Evolutionary conservation across 106 monocot genomes (phyloP).

Genomic region (Acorus gramineus): DNA sequence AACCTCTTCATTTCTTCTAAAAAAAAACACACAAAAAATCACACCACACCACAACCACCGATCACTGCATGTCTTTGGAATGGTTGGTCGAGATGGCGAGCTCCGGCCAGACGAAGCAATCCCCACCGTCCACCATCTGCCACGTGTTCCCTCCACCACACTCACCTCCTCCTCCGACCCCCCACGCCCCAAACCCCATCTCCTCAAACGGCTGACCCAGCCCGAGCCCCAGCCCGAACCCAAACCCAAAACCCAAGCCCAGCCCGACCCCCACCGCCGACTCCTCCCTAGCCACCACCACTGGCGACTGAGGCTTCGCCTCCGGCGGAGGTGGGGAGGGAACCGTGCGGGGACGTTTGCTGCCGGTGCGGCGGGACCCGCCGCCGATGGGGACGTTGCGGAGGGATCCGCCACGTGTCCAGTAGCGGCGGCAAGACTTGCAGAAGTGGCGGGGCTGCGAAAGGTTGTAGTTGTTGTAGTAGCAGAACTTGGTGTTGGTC

Average conservation of each 20-base stretch:
- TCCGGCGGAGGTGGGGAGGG: neutral
- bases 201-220: slow-evolving; percentile 1
- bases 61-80: no score
- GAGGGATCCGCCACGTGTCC: slow-evolving; percentile 80
- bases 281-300: slow-evolving; percentile 13
- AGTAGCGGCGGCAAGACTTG: slow-evolving; percentile 79
- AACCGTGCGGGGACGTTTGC: slow-evolving; percentile 8
- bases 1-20: no score
- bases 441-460: slow-evolving; percentile 86
- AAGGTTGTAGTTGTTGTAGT: slow-evolving; percentile 54
- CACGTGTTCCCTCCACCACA: no score
- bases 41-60: no score
- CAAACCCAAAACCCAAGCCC: slow-evolving; percentile 10
- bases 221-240: slow-evolving; percentile 11
- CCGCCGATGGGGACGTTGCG: slow-evolving; percentile 76
- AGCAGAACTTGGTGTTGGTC: slow-evolving; percentile 39
- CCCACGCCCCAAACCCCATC: slow-evolving; percentile 13
- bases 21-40: no score
- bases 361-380: slow-evolving; percentile 23
- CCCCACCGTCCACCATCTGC: no score
- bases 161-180: neutral
- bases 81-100: no score
- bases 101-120: no score
- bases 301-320: neutral
- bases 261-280: neutral